These are phyloP conservation scores for Trametes punicea DNA, from an alignment of 768 basidiomycete species.

Conservation along the genomic window DNA sequence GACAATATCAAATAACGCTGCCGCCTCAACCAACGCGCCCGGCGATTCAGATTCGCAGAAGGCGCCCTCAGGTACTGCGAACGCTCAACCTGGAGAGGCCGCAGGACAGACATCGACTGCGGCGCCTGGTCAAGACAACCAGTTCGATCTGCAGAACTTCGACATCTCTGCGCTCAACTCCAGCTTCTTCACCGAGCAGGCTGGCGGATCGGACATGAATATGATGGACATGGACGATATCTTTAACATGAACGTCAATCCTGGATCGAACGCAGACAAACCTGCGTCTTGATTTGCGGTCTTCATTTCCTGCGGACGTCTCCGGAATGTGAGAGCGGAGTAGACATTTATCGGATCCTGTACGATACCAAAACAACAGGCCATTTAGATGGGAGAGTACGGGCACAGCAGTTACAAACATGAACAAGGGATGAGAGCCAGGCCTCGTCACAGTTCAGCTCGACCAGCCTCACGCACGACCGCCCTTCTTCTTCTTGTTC, in stretches of 20 bases:
- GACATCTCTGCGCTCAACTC: conserved; percentile 47
- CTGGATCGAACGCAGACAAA: background rate
- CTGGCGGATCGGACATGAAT: conserved; percentile 40
- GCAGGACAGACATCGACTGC: background rate
- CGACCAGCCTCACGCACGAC: conserved; percentile 42
- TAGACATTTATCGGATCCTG: conserved; percentile 6
- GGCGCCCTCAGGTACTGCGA: conserved; percentile 24
- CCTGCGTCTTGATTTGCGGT: background rate
- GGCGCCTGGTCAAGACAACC: conserved; percentile 24
- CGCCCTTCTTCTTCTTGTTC: conserved; percentile 92
- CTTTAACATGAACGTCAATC: conserved; percentile 37
- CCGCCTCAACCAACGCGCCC: background rate
- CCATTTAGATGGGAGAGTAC: conserved; percentile 2
- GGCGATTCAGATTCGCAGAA: background rate
- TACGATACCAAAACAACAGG: conserved; percentile 14
- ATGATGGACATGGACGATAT: conserved; percentile 55
- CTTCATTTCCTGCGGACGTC: background rate
- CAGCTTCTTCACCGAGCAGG: conserved; percentile 43
- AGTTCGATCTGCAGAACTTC: conserved; percentile 45
- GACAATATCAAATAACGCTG: background rate
- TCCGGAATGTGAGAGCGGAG: background rate
- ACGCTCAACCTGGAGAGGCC: conserved; percentile 14
- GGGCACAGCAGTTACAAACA: conserved; percentile 20
- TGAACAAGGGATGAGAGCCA: background rate
- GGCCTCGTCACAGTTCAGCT: background rate